Evolutionary conservation across 306 rosid species (phyloP), one percentile per base, ranked within the genome.

Genomic region (Vigna angularis): DNA sequence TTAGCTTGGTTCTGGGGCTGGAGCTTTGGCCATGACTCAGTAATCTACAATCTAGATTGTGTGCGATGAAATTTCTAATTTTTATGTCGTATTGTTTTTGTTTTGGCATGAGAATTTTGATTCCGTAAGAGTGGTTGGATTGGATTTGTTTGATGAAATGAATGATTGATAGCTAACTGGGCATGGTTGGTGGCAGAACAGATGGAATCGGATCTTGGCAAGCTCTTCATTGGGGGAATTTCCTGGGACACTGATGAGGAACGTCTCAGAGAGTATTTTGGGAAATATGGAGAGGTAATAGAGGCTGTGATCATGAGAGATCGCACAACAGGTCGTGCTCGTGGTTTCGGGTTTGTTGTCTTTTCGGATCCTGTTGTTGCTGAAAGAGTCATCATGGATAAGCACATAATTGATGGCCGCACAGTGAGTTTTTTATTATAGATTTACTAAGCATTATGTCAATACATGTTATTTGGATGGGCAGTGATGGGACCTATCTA

Each of bases 161-260:
- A 17, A 74, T 78, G 74, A 42, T 56, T 82, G 70, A 71, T 65
- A 61, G 40, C 45, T 75, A 57, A 80, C 75, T 85, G 73, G 68
- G 59, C 17, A 59, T 88, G 85, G 52, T 86, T 87, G 86, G 66
- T 79, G 66, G 63, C 81, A 84, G 77, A 84, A 55, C 77, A 78
- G 93, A 93, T 93, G 98, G 96, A 91, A 83, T 88, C 98, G 78
- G 98, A 93, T 88, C 92, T 91, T 74, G 96, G 98, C 70, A 93
- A 93, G 93, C 97, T 93, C 89, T 93, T 93, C 93, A 91, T 93
- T 90, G 98, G 98, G 70, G 98, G 98, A 75, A 93, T 93, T 90
- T 91, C 98, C 12, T 93, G 98, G 98, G 97, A 93, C 83, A 93
- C 98, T 40, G 96, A 93, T 77, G 97, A 93, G 84, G 97, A 90